phyloP scores from a whole-genome alignment of 768 basidiomycete species.

The Amanita muscaria region DNA sequence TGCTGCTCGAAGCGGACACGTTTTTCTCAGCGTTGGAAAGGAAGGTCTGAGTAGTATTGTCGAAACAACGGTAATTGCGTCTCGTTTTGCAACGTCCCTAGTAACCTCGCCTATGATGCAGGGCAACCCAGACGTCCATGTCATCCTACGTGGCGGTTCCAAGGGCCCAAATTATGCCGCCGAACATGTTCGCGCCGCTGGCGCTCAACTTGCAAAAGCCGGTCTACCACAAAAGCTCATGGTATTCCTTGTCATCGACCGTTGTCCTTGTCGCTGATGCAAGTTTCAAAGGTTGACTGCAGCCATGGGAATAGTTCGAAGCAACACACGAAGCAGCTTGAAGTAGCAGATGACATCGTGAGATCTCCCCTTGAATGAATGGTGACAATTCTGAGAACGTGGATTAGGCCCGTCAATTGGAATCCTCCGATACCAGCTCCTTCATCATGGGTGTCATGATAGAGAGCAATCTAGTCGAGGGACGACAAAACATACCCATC shows the following conservation, averaged over 20 bases:
- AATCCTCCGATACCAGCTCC: constrained; percentile 57
- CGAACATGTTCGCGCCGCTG: constrained; percentile 70
- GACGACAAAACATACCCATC: constrained; percentile 75
- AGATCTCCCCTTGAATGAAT: constrained; percentile 8
- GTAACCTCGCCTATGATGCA: constrained; percentile 17
- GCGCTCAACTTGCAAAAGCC: constrained; percentile 70
- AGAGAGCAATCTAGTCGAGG: constrained; percentile 85
- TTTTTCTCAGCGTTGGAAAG: constrained; percentile 95
- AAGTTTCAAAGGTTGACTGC: constrained; percentile 69
- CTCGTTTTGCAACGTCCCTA: background rate
- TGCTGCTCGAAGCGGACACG: constrained; percentile 83
- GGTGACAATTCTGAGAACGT: background rate
- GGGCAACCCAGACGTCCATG: constrained; percentile 89
- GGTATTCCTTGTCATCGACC: constrained; percentile 43
- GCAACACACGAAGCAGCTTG: constrained; percentile 80
- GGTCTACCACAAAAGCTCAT: constrained; percentile 76
- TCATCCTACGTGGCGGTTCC: constrained; percentile 88
- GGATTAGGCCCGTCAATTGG: constrained; percentile 60
- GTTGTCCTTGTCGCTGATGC: constrained; percentile 1
- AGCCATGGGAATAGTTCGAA: constrained; percentile 95
- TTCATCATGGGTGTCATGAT: constrained; percentile 93
- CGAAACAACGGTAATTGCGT: constrained; percentile 68
- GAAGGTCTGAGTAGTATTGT: constrained; percentile 92
- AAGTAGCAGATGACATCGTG: constrained; percentile 88
- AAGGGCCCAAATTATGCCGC: constrained; percentile 85